Conservation (phyloP, 306 rosid species). For the Cicer chorassanicum region DNA sequence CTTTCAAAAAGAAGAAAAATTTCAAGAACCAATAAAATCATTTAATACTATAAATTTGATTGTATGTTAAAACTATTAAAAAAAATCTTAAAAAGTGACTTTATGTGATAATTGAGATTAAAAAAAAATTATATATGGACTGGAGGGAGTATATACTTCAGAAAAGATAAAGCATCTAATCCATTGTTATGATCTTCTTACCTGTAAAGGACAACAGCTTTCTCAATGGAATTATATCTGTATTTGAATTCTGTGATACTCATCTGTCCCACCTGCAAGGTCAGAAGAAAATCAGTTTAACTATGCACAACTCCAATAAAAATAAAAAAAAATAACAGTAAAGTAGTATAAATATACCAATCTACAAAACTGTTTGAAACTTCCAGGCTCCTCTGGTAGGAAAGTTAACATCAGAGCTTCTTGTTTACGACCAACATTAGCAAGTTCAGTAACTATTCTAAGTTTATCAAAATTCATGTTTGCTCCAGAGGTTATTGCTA, state of each 20-base stretch:
- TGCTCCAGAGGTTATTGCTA: constrained; percentile 92
- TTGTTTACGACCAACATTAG: constrained; percentile 92
- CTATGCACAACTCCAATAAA: constrained; percentile 15
- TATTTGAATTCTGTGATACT: constrained; percentile 92
- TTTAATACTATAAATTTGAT: no score
- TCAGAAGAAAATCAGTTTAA: constrained; percentile 39
- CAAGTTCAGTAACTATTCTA: constrained; percentile 87
- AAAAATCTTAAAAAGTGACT: no score
- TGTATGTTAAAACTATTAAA: no score
- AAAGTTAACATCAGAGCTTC: constrained; percentile 87
- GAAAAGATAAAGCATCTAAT: constrained; percentile 6
- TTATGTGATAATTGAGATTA: no score
- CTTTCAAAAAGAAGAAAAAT: no score
- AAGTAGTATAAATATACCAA: constrained; percentile 60
- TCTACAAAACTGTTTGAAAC: constrained; percentile 79
- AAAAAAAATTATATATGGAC: no score
- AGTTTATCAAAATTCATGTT: constrained; percentile 98
- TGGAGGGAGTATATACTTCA: background rate
- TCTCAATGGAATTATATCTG: constrained; percentile 62
- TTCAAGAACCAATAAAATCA: no score
- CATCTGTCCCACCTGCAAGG: constrained; percentile 74
- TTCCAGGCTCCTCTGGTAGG: constrained; percentile 84
- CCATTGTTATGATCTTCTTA: constrained; percentile 35
- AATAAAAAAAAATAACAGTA: background rate
- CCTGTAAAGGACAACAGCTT: constrained; percentile 90